Evolutionary conservation across 2,329 filamentous ascomycete genomes (phyloP).

Genomic region (Claviceps cyperi): DNA sequence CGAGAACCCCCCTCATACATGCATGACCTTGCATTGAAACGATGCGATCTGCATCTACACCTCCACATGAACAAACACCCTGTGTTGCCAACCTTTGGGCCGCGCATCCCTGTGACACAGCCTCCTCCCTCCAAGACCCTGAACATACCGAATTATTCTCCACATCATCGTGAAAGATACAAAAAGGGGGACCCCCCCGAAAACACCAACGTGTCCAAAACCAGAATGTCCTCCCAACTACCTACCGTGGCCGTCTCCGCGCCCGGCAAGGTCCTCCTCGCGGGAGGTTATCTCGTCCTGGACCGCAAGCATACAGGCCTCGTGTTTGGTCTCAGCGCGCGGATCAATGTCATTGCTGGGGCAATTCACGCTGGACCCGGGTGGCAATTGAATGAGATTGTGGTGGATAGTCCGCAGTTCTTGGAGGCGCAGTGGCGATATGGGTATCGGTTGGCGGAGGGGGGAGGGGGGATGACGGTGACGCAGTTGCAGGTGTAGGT

Average conservation of each 20-base stretch:
- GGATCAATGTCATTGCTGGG: constrained; percentile 49
- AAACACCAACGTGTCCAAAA: too few species aligned
- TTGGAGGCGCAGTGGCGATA: constrained; percentile 78
- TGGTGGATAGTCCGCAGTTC: constrained; percentile 88
- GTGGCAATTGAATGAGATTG: constrained; percentile 55
- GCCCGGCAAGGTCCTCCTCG: constrained; percentile 88
- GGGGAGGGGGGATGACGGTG: constrained; percentile 65
- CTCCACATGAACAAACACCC: too few species aligned
- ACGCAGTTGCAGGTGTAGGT: constrained; percentile 68
- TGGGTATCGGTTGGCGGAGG: constrained; percentile 54
- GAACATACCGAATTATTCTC: too few species aligned
- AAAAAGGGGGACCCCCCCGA: too few species aligned
- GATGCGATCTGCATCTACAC: too few species aligned
- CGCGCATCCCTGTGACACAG: too few species aligned
- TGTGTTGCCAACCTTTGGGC: too few species aligned
- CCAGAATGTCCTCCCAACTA: not conserved
- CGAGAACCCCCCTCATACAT: too few species aligned
- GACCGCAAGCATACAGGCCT: constrained; percentile 73
- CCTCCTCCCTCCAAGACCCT: too few species aligned
- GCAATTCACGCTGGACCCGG: constrained; percentile 45
- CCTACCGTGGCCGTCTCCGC: constrained; percentile 56
- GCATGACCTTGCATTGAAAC: too few species aligned
- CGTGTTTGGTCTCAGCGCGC: constrained; percentile 51
- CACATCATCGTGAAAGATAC: too few species aligned
- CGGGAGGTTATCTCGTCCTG: constrained; percentile 88